Conservation (phyloP, 2,329 filamentous ascomycete species). For the Scedosporium apiospermum region DNA sequence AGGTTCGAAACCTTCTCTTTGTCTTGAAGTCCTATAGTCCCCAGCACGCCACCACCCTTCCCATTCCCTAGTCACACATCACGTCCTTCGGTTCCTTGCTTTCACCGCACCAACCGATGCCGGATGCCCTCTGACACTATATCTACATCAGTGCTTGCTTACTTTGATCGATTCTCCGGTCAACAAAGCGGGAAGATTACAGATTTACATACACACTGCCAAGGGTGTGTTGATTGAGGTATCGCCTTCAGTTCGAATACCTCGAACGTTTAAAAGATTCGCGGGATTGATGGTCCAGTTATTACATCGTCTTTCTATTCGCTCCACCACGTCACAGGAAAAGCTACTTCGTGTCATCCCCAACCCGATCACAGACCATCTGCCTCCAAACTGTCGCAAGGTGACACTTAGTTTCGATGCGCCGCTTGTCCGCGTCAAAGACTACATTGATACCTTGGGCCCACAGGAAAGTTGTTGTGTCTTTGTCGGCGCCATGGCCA, state of each 20-base stretch:
- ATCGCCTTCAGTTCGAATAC: slow-evolving; percentile 94
- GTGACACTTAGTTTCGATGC: slow-evolving; percentile 94
- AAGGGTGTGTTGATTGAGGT: slow-evolving; percentile 97
- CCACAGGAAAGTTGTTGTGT: slow-evolving; percentile 91
- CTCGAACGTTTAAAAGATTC: slow-evolving; percentile 97
- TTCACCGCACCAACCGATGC: slow-evolving; percentile 6
- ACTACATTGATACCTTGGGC: slow-evolving; percentile 74
- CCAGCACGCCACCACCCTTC: too few relatives aligned
- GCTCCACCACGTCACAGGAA: slow-evolving; percentile 93
- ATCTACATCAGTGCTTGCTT: slow-evolving; percentile 66
- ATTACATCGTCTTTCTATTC: slow-evolving; percentile 88
- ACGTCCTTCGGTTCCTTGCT: too few relatives aligned
- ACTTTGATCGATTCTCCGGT: slow-evolving; percentile 95
- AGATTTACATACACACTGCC: slow-evolving; percentile 97
- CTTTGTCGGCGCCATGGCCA: slow-evolving; percentile 97
- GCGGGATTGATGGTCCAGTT: slow-evolving; percentile 98
- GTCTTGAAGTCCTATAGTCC: not conserved
- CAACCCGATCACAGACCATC: slow-evolving; percentile 94
- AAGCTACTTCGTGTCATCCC: slow-evolving; percentile 96
- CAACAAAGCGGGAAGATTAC: slow-evolving; percentile 95
- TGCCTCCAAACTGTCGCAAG: slow-evolving; percentile 95
- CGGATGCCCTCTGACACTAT: slow-evolving; percentile 9
- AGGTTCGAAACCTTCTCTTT: slow-evolving; percentile 51
- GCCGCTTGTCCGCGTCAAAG: slow-evolving; percentile 73
- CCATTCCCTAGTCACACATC: not conserved